Conservation (phyloP, 768 basidiomycete species). For the Paxillus rubicundulus region DNA sequence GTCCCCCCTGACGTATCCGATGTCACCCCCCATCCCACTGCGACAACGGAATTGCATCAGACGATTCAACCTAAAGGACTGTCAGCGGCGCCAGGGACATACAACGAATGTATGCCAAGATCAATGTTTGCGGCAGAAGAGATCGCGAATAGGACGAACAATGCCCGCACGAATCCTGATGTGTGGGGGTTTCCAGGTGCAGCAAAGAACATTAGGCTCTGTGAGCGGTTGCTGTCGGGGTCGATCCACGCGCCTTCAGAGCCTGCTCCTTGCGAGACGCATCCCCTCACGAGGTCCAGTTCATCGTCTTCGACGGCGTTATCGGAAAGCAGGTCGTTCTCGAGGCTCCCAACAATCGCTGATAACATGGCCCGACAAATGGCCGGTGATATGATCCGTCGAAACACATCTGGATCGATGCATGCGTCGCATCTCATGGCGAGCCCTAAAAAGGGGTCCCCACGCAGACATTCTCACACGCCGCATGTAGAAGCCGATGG, state of each 20-base stretch:
- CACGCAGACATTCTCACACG: neutral
- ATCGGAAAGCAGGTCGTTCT: neutral
- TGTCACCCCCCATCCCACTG: neutral
- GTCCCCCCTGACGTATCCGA: neutral
- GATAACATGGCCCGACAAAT: neutral
- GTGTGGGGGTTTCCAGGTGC: neutral
- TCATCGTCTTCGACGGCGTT: neutral
- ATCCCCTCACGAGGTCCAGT: neutral
- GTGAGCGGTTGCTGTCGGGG: constrained; percentile 4
- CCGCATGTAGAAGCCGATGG: neutral
- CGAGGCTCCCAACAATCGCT: neutral
- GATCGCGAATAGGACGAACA: neutral
- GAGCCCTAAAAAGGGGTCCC: neutral
- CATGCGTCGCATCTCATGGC: constrained; percentile 6
- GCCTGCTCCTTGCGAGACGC: neutral
- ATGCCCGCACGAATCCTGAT: neutral
- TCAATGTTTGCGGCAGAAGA: neutral
- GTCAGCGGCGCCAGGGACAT: neutral
- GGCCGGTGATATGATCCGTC: neutral
- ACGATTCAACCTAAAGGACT: neutral
- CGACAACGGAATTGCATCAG: neutral
- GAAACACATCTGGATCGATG: constrained; percentile 10
- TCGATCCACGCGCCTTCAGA: constrained; percentile 18
- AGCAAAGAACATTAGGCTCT: neutral
- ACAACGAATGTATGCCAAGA: neutral